These are phyloP conservation scores for Moesziomyces sp. DNA, from an alignment of 1,284 basidiomycete genomes.

Conservation along the genomic window DNA sequence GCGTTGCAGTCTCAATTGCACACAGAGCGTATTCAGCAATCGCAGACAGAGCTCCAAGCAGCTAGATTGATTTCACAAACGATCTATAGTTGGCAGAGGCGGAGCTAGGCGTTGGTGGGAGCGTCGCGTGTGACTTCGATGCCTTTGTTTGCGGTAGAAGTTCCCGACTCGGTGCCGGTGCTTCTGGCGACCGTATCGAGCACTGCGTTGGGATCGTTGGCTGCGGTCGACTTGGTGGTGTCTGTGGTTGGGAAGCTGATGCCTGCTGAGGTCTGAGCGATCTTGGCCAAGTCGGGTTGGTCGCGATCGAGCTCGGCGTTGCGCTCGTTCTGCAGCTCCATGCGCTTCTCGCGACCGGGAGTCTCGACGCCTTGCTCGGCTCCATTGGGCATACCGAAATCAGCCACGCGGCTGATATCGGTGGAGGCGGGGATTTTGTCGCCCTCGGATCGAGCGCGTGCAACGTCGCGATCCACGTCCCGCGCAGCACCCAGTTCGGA, in stretches of 20 bases:
- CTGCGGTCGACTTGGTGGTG: slow-evolving; percentile 6
- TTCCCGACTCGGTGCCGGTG: slow-evolving; percentile 37
- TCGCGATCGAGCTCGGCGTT: slow-evolving; percentile 30
- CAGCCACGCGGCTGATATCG: slow-evolving; percentile 9
- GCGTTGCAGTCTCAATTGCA: neutral
- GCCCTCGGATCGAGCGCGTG: slow-evolving; percentile 19
- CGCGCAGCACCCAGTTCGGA: slow-evolving; percentile 37
- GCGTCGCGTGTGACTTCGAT: slow-evolving; percentile 34
- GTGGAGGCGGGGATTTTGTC: slow-evolving; percentile 19
- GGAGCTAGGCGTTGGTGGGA: slow-evolving; percentile 16
- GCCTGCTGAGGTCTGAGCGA: slow-evolving; percentile 23
- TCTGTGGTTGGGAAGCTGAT: neutral
- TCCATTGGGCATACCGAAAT: slow-evolving; percentile 43
- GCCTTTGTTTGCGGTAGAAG: slow-evolving; percentile 8
- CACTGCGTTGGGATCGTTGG: slow-evolving; percentile 9
- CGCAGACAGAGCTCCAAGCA: no score
- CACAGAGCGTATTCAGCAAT: no score
- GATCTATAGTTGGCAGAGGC: neutral
- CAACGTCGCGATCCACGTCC: slow-evolving; percentile 38
- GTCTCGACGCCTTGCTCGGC: slow-evolving; percentile 41
- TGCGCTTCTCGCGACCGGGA: slow-evolving; percentile 31
- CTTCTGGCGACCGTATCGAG: slow-evolving; percentile 23
- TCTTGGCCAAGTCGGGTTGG: slow-evolving; percentile 24
- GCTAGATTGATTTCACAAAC: neutral
- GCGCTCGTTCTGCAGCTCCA: slow-evolving; percentile 28